Conservation (phyloP, 2,329 filamentous ascomycete genomes). For the Fusarium sublunatum region DNA sequence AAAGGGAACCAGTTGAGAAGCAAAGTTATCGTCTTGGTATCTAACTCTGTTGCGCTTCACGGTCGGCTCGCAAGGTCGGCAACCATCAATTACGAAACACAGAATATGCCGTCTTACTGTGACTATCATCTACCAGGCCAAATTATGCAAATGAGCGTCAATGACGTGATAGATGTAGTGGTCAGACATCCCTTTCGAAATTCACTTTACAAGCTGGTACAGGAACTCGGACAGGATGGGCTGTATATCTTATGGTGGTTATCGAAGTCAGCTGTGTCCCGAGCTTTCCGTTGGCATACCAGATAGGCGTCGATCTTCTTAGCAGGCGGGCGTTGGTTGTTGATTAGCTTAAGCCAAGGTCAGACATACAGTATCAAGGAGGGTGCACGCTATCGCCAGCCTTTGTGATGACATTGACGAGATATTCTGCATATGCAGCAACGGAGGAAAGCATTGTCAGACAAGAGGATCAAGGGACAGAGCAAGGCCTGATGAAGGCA, state of each 20-base stretch:
- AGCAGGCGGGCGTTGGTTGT: slow-evolving; percentile 10
- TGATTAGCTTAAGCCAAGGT: slow-evolving; percentile 11
- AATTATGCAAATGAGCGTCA: slow-evolving; percentile 11
- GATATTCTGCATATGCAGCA: background rate
- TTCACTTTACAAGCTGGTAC: background rate
- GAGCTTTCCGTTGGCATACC: slow-evolving; percentile 31
- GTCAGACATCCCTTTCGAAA: slow-evolving; percentile 4
- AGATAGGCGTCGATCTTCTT: slow-evolving; percentile 11
- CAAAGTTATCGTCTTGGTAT: background rate
- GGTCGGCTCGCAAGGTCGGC: background rate
- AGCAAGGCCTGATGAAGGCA: slow-evolving; percentile 5
- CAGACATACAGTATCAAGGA: background rate
- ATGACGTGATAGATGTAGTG: slow-evolving; percentile 19
- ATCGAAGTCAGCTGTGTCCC: slow-evolving; percentile 32
- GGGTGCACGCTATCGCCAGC: slow-evolving; percentile 1
- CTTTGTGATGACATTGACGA: background rate
- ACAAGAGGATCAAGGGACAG: background rate
- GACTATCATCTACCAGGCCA: slow-evolving; percentile 1
- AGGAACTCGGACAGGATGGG: background rate
- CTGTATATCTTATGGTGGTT: slow-evolving; percentile 13
- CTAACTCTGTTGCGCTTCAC: background rate
- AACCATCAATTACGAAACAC: slow-evolving; percentile 4
- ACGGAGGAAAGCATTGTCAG: background rate
- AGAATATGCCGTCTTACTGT: slow-evolving; percentile 2
- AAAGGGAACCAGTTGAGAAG: background rate